phyloP scores from a whole-genome alignment of 768 basidiomycete genomes.

The Lentinus brumalis region DNA sequence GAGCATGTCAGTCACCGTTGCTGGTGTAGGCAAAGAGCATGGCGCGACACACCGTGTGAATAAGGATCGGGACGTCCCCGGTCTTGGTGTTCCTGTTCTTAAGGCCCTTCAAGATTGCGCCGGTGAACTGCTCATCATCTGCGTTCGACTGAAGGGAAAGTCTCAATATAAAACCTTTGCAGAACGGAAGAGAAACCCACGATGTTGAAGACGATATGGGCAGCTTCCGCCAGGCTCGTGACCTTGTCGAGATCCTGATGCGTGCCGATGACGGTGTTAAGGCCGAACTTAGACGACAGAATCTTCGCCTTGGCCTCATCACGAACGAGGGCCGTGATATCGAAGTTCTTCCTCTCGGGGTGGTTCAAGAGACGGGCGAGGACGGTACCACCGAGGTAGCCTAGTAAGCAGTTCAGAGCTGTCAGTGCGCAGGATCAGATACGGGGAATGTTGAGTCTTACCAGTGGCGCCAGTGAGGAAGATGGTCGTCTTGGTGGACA shows the following conservation, averaged over 20 bases:
- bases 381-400: conserved; percentile 59
- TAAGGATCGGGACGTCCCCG: conserved; percentile 48
- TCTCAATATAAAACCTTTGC: too few species aligned
- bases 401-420: conserved; percentile 33
- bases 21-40: neutral
- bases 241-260: conserved; percentile 40
- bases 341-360: conserved; percentile 41
- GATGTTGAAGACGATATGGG: conserved; percentile 37
- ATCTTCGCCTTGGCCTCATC: conserved; percentile 37
- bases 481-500: conserved; percentile 34
- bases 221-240: conserved; percentile 38
- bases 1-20: neutral
- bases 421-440: neutral
- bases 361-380: conserved; percentile 49
- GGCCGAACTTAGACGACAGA: conserved; percentile 19
- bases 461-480: conserved; percentile 49
- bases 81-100: conserved; percentile 48
- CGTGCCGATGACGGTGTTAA: conserved; percentile 24
- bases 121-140: conserved; percentile 47
- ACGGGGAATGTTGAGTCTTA: conserved; percentile 1
- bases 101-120: conserved; percentile 54
- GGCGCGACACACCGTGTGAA: conserved; percentile 53
- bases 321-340: conserved; percentile 50
- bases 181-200: neutral
- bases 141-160: conserved; percentile 39